phyloP scores from a whole-genome alignment of 2,329 filamentous ascomycete genomes.

The Stagonosporopsis chrysanthemi region DNA sequence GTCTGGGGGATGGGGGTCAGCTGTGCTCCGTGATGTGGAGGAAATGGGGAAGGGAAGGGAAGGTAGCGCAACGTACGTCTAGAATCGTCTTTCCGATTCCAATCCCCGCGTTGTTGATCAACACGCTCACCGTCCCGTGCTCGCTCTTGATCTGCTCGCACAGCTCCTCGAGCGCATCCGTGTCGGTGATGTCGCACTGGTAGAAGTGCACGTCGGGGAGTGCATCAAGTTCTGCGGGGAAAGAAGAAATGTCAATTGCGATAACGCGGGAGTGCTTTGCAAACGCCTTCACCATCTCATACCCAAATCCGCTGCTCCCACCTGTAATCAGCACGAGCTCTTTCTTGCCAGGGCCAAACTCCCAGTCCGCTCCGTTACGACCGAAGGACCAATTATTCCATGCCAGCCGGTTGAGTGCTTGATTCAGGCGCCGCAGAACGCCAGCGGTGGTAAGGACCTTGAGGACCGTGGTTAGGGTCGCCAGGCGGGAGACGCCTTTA shows the following conservation, averaged over 20 bases:
- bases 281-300: constrained; percentile 40
- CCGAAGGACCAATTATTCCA: constrained; percentile 48
- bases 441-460: constrained; percentile 33
- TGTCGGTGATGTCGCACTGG: constrained; percentile 36
- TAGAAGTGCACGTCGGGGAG: constrained; percentile 38
- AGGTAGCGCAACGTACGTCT: constrained; percentile 23
- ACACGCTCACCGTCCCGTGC: constrained; percentile 37
- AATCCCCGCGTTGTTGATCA: constrained; percentile 46
- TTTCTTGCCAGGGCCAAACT: constrained; percentile 31
- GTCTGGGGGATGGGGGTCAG: constrained; percentile 20
- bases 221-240: constrained; percentile 33
- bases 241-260: constrained; percentile 31
- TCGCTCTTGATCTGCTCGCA: constrained; percentile 30
- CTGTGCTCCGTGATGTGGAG: too few species aligned
- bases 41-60: neutral
- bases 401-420: constrained; percentile 30
- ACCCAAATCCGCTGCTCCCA: constrained; percentile 40
- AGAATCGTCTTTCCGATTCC: constrained; percentile 30
- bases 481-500: constrained; percentile 32
- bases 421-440: constrained; percentile 26
- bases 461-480: constrained; percentile 26
- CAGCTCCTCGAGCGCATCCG: constrained; percentile 23
- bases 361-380: constrained; percentile 32
- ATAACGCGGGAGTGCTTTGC: constrained; percentile 31
- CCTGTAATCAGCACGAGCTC: constrained; percentile 43